phyloP scores from a whole-genome alignment of 805 yeast genomes.

The Dipodascus geniculatus region DNA sequence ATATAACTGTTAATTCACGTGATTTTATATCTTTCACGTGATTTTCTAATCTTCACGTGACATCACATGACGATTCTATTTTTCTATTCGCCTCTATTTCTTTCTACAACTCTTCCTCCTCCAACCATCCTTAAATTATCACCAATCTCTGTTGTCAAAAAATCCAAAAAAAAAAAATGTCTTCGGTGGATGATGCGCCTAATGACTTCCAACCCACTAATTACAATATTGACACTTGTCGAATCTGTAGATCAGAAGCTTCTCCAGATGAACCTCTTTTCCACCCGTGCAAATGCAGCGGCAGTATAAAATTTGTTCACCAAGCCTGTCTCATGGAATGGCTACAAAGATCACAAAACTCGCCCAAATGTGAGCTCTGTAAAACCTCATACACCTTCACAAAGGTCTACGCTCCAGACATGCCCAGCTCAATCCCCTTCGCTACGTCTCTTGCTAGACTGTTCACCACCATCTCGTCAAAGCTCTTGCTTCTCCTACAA shows the following conservation, averaged over 20 bases:
- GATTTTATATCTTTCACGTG: background rate
- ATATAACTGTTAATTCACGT: too few species aligned
- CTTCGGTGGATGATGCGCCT: background rate
- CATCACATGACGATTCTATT: background rate
- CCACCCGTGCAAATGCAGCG: constrained; percentile 90
- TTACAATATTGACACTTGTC: constrained; percentile 36
- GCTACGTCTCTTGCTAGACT: constrained; percentile 5
- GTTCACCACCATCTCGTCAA: background rate
- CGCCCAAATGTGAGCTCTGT: constrained; percentile 77
- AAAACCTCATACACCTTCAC: constrained; percentile 59
- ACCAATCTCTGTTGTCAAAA: too few species aligned
- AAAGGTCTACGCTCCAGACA: constrained; percentile 50
- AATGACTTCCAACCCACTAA: background rate
- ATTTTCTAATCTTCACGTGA: background rate
- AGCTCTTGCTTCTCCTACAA: background rate
- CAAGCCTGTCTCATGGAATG: constrained; percentile 86
- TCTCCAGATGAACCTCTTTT: constrained; percentile 64
- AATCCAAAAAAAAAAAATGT: background rate
- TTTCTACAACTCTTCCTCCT: too few species aligned
- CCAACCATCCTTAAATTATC: background rate
- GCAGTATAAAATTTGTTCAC: constrained; percentile 86
- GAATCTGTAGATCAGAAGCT: constrained; percentile 92
- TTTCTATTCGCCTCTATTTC: too few species aligned
- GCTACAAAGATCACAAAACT: constrained; percentile 58
- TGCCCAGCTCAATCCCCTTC: constrained; percentile 33